A percentile compares a stretch with the other conserved stretches of the same genome.
Conservation (phyloP, 495 filamentous ascomycete genomes). For the Stereocaulon alpinum region DNA sequence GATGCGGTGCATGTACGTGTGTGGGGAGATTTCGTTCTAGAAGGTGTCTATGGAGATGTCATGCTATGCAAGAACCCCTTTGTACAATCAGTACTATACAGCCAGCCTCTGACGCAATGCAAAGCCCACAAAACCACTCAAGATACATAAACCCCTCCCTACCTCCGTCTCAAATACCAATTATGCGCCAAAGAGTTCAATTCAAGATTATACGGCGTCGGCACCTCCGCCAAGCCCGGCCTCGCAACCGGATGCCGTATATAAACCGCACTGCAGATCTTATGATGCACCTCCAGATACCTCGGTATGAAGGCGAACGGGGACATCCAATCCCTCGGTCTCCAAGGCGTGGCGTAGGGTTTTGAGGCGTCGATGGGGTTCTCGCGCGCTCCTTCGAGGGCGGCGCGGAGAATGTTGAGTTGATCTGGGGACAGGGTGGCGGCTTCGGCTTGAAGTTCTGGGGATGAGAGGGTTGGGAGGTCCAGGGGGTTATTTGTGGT, state of each 20-base stretch:
- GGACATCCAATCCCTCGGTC: slow-evolving; percentile 74
- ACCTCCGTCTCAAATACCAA: slow-evolving; percentile 87
- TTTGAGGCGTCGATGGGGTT: slow-evolving; percentile 69
- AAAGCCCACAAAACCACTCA: not conserved
- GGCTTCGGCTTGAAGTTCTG: slow-evolving; percentile 12
- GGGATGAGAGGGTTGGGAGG: slow-evolving; percentile 12
- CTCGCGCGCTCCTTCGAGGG: slow-evolving; percentile 47
- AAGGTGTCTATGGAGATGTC: not conserved
- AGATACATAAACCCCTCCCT: slow-evolving; percentile 21
- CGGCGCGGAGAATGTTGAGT: slow-evolving; percentile 33
- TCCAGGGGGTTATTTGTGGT: not conserved
- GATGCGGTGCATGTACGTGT: no score
- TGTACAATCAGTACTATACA: not conserved
- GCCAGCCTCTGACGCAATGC: not conserved
- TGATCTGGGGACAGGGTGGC: slow-evolving; percentile 21
- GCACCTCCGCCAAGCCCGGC: slow-evolving; percentile 78
- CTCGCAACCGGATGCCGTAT: slow-evolving; percentile 90
- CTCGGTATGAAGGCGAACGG: slow-evolving; percentile 90
- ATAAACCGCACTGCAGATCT: slow-evolving; percentile 91
- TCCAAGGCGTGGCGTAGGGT: slow-evolving; percentile 87
- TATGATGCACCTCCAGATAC: slow-evolving; percentile 95
- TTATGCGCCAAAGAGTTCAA: slow-evolving; percentile 70
- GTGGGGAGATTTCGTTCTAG: no score
- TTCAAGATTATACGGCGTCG: slow-evolving; percentile 61
- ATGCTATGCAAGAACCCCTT: not conserved